Percentiles rank a stretch among this genome's conserved stretches.
These are phyloP conservation scores for Cavenderia fasciculata DNA, from an alignment of 78 protist genomes.

Conservation along the genomic window DNA sequence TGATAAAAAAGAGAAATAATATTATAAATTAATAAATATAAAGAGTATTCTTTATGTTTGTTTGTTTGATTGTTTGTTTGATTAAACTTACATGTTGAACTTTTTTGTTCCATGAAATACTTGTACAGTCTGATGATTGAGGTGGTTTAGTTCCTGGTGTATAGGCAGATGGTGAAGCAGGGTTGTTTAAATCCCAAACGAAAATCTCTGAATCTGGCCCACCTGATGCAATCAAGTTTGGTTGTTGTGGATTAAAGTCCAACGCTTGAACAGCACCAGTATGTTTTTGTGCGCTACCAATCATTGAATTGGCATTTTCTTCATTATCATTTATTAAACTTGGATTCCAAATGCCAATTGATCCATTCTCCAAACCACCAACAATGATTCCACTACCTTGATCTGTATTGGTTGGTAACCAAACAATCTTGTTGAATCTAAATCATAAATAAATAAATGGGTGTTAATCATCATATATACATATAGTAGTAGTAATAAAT, in stretches of 20 bases:
- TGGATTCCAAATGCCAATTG: constrained; percentile 84
- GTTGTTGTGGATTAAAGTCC: constrained; percentile 82
- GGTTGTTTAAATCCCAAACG: constrained; percentile 86
- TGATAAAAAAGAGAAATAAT: no score
- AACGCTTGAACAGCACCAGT: constrained; percentile 84
- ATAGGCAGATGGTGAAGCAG: constrained; percentile 74
- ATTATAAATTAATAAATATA: no score
- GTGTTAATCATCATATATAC: no score
- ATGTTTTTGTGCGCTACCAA: constrained; percentile 82
- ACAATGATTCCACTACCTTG: constrained; percentile 73
- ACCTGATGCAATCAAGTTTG: constrained; percentile 91
- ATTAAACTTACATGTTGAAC: constrained; percentile 81
- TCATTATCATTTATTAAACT: constrained; percentile 36
- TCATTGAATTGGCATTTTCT: constrained; percentile 36
- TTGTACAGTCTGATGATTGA: constrained; percentile 77
- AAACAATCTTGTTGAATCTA: constrained; percentile 69
- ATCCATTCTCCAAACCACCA: constrained; percentile 89
- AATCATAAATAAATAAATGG: background rate
- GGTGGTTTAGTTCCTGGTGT: constrained; percentile 54
- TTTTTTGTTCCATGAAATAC: constrained; percentile 94
- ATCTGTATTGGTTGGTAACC: constrained; percentile 37
- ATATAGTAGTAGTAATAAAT: background rate
- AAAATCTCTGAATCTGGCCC: constrained; percentile 78
- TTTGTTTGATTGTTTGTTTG: background rate
- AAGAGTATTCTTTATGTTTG: no score